A percentile compares a stretch with the other conserved stretches of the same genome.
Evolutionary conservation across 371 early-diverging fungal genomes (phyloP).

Genomic region (Capniomyces stellatus): DNA sequence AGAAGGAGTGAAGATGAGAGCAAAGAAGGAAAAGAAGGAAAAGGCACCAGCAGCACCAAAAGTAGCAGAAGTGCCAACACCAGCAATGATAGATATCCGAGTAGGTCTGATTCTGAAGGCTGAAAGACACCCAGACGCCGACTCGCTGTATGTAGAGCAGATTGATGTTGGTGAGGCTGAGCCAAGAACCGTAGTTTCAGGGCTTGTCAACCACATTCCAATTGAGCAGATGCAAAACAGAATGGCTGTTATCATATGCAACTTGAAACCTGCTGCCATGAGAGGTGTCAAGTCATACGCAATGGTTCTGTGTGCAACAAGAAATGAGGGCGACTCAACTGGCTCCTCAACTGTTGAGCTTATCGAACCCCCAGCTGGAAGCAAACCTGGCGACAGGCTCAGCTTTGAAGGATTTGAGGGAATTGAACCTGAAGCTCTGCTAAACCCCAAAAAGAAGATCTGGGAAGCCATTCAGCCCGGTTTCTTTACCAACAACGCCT

Average conservation of each 20-base stretch:
- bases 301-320: conserved; percentile 85
- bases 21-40: conserved; percentile 25
- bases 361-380: conserved; percentile 67
- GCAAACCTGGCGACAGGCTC: conserved; percentile 77
- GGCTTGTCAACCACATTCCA: conserved; percentile 80
- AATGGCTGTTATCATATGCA: conserved; percentile 51
- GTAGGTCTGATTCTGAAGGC: conserved; percentile 74
- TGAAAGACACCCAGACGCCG: conserved; percentile 82
- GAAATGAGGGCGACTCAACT: conserved; percentile 18
- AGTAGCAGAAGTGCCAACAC: conserved; percentile 15
- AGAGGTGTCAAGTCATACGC: conserved; percentile 86
- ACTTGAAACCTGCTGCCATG: conserved; percentile 91
- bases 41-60: conserved; percentile 28
- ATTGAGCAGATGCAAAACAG: conserved; percentile 65
- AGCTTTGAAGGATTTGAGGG: conserved; percentile 74
- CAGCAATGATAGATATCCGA: conserved; percentile 77
- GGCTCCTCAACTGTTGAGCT: conserved; percentile 80
- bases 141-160: conserved; percentile 83
- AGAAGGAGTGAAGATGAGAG: conserved; percentile 2
- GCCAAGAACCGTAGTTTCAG: conserved; percentile 79
- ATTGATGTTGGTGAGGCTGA: conserved; percentile 79
- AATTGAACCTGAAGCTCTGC: conserved; percentile 59
- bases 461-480: conserved; percentile 92
- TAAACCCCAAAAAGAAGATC: conserved; percentile 96
- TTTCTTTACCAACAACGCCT: conserved; percentile 58